Conservation (phyloP, 371 early-diverging fungal genomes). For the Dichotomocladium elegans region DNA sequence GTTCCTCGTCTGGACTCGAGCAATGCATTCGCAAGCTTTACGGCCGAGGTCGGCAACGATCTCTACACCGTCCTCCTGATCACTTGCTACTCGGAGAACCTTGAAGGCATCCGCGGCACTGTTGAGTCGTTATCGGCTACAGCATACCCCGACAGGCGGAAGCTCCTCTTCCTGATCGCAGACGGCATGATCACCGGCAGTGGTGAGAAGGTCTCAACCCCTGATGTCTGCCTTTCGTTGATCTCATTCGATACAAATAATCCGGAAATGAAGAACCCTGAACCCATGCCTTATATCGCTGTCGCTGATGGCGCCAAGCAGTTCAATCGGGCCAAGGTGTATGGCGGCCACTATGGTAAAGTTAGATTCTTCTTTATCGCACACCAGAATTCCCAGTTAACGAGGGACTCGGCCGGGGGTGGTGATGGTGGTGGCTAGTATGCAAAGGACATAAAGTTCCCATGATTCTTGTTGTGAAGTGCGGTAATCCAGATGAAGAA, state of each 20-base stretch:
- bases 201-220: slow-evolving; percentile 74
- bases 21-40: slow-evolving; percentile 1
- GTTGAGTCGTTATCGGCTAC: slow-evolving; percentile 88
- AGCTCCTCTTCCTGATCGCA: slow-evolving; percentile 86
- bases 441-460: slow-evolving; percentile 57
- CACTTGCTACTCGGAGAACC: slow-evolving; percentile 91
- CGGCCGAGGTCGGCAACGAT: slow-evolving; percentile 36
- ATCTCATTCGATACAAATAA: slow-evolving; percentile 45
- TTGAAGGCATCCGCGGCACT: slow-evolving; percentile 81
- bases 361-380: slow-evolving; percentile 6
- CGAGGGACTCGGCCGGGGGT: too few species aligned
- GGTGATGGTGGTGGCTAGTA: slow-evolving; percentile 21
- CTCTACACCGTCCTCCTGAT: slow-evolving; percentile 63
- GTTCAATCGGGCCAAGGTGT: slow-evolving; percentile 86
- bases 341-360: slow-evolving; percentile 82
- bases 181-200: slow-evolving; percentile 86
- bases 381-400: slow-evolving; percentile 37
- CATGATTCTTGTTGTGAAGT: slow-evolving; percentile 79
- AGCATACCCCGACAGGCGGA: slow-evolving; percentile 83
- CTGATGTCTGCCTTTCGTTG: slow-evolving; percentile 67
- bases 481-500: slow-evolving; percentile 67
- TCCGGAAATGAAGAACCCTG: slow-evolving; percentile 52
- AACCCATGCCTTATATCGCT: slow-evolving; percentile 77
- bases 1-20: slow-evolving; percentile 14
- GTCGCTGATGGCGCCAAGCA: slow-evolving; percentile 82